Conservation (phyloP, 345 rosid genomes). For the Durio zibethinus region DNA sequence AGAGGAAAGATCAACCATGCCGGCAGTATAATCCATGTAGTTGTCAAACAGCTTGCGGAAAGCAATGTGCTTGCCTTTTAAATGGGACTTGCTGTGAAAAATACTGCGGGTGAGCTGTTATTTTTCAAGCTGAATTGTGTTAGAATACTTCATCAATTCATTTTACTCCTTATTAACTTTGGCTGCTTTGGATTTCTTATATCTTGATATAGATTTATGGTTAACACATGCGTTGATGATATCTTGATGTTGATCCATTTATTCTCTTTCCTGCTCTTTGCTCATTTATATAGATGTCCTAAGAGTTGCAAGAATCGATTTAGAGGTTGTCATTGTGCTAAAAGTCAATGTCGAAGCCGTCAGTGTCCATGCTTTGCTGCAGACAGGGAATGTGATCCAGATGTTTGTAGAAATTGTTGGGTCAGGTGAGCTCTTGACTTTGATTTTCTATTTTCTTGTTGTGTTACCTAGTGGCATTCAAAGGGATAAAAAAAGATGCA, state of each 20-base stretch:
- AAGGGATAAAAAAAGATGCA: neutral
- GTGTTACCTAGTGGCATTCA: neutral
- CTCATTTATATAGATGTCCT: conserved; percentile 58
- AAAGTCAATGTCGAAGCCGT: conserved; percentile 99
- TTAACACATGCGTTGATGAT: neutral
- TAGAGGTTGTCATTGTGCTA: conserved; percentile 99
- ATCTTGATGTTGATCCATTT: conserved; percentile 8
- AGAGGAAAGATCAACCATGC: conserved; percentile 97
- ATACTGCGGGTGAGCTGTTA: conserved; percentile 87
- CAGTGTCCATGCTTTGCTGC: conserved; percentile 99
- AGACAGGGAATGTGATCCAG: conserved; percentile 99
- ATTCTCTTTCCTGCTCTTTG: conserved; percentile 16
- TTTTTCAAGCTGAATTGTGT: conserved; percentile 1
- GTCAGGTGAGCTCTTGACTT: conserved; percentile 65
- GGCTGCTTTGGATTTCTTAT: neutral
- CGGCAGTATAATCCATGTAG: conserved; percentile 96
- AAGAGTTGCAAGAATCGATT: conserved; percentile 44
- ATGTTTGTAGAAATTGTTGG: conserved; percentile 99
- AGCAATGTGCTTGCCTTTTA: conserved; percentile 84
- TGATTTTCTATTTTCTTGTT: conserved; percentile 13
- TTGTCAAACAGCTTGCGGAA: conserved; percentile 90
- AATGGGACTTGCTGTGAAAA: conserved; percentile 99
- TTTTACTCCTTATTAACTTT: neutral
- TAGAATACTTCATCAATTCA: neutral
- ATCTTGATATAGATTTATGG: neutral